Evolutionary conservation across 176 grass and related monocot species (phyloP).

Genomic region (Hordeum vulgare): MorexV3_pseudomolecules_assembly NC_058520.1:380313366-380313865

Average conservation of each 20-base stretch:
- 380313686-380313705: background rate
- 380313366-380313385: constrained; percentile 17
- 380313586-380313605: background rate
- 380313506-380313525: background rate
- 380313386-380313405: background rate
- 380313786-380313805: background rate
- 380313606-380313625: background rate
- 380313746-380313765: background rate
- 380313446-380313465: background rate
- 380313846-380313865: constrained; percentile 15
- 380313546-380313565: background rate
- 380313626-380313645: background rate
- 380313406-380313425: background rate
- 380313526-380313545: background rate
- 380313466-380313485: background rate
- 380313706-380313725: background rate
- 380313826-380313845: background rate
- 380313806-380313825: constrained; percentile 14
- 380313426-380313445: background rate
- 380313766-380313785: constrained; percentile 19
- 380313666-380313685: background rate
- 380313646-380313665: background rate
- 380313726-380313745: background rate
- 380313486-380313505: background rate
- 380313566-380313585: background rate